These are phyloP conservation scores for Puccinia novopanici DNA, from an alignment of 1,284 basidiomycete genomes.

Conservation along the genomic window DNA sequence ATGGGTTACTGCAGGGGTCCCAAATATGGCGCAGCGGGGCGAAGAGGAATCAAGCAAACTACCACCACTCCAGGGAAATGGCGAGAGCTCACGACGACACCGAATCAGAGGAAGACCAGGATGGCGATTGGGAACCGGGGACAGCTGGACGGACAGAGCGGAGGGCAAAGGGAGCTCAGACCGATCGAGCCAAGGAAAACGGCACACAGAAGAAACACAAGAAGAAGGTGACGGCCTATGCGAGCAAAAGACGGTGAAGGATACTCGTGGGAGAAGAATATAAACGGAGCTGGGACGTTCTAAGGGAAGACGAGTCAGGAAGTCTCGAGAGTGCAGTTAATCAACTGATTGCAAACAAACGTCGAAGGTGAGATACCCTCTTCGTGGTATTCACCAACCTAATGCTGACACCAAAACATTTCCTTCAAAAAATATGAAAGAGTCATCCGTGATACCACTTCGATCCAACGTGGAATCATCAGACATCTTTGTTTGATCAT, in stretches of 20 bases:
- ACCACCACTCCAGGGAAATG: background rate
- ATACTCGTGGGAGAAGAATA: conserved; percentile 94
- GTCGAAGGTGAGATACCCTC: conserved; percentile 68
- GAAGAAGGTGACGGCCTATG: conserved; percentile 45
- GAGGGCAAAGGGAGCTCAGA: background rate
- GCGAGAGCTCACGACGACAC: conserved; percentile 17
- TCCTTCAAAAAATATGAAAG: conserved; percentile 18
- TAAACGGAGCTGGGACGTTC: conserved; percentile 91
- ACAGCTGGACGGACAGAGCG: background rate
- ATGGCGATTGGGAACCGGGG: conserved; percentile 22
- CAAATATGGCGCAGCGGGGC: background rate
- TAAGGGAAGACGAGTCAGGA: conserved; percentile 91
- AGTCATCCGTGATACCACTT: conserved; percentile 72
- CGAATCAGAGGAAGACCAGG: conserved; percentile 24
- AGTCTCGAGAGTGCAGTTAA: conserved; percentile 87
- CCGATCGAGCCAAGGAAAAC: conserved; percentile 8
- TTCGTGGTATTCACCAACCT: conserved; percentile 2
- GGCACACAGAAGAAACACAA: conserved; percentile 32
- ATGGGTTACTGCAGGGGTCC: background rate
- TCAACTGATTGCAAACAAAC: conserved; percentile 79
- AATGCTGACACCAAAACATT: background rate
- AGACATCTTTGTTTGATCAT: conserved; percentile 87
- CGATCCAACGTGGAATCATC: conserved; percentile 92
- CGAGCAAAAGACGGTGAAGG: conserved; percentile 53
- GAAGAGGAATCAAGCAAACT: background rate